Evolutionary conservation across 805 yeast genomes (phyloP), one percentile per base, ranked within the genome.

Genomic region (Candida endomychidarum): DNA sequence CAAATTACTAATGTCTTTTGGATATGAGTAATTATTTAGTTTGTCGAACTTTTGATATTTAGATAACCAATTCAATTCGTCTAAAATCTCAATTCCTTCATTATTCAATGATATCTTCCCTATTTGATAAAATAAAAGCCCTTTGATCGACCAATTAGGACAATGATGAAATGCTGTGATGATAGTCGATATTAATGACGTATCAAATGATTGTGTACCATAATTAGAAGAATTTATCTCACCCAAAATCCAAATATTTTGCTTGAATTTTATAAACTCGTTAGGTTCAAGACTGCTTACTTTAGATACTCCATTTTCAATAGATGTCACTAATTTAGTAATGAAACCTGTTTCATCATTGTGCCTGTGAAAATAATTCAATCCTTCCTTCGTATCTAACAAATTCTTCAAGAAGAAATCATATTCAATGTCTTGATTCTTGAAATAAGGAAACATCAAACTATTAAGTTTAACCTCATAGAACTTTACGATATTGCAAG

Each of bases 221-320:
- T 73, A 63, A 8, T 75, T 74, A 1, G 88, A 77, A 0, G 89
- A 77, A 2, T 90, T 90, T 21, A 90, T 79, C 51, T 82, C 81
- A 0, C 96, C 97, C 23, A 87, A 70, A 1, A 95, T 81, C 97
- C 97, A 91, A 24, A 91, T 52, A 23, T 83, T 77, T 8, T 90
- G 86, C 54, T 86, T 87, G 18, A 91, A 58, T 3, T 18, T n/a
- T 16, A 31, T 38, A 8, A 54, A 14, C 7, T 42, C 36, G 2
- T 6, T 21, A 15, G 18, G 27, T 16, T 34, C 32, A 18, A 40
- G 14, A 3, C 28, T 21, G 12, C 16, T 18, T 6, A 20, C 11
- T 4, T 28, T 23, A 17, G 9, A 17, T 3, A 36, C 17, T 10
- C 19, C 23, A 5, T 19, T n/a, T 15, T 46, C 43, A 17, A 43